Evolutionary conservation across 371 early-diverging fungal species (phyloP), one percentile per base, ranked within the genome.

Genomic region (Mortierella sp.): DNA sequence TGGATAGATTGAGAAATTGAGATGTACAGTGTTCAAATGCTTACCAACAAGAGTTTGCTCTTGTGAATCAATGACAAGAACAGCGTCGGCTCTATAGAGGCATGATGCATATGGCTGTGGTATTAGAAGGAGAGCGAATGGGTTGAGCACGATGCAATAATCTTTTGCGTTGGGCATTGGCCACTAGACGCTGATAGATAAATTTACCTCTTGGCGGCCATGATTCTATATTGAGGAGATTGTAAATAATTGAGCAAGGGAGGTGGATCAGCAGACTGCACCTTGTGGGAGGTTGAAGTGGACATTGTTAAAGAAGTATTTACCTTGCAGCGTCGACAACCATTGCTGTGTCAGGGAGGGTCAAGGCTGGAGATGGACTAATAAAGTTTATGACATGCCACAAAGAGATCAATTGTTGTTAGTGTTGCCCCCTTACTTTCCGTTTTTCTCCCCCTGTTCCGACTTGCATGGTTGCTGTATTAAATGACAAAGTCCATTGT

Each of bases 11-110:
- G 12, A 51, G 26, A 51, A 23, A 51, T 23, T 6, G 51, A 23
- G 6, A 23, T 9, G 23, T 26, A 17, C 15, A 19, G n/a, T n/a
- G n/a, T n/a, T n/a, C 13, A 37, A 17, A 17, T 12, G 29, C 74
- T 17, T 74, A 79, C 80, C 80, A 19, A 79, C 80, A 29, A 79
- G 80, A 7, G 70, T 69, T 53, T 91, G 88, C 62, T 93, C 90
- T 23, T 93, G 90, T 49, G 86, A 84, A 80, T 93, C 90, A 31
- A 92, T 91, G 26, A 92, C 91, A 34, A 94, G 87, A 81, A 88
- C 92, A 58, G 94, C 93, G 72, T 95, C 95, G 12, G 91, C 90
- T 13, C 95, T 86, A 85, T 90, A 92, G 32, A 53, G 55, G 42
- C 26, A 63, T 34, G 70, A 56, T 56, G 2, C 32, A 19, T 51